Percentiles rank a stretch among this genome's conserved stretches.
Evolutionary conservation across 306 rosid species (phyloP).

Genomic region (Ceratonia siliqua): DNA sequence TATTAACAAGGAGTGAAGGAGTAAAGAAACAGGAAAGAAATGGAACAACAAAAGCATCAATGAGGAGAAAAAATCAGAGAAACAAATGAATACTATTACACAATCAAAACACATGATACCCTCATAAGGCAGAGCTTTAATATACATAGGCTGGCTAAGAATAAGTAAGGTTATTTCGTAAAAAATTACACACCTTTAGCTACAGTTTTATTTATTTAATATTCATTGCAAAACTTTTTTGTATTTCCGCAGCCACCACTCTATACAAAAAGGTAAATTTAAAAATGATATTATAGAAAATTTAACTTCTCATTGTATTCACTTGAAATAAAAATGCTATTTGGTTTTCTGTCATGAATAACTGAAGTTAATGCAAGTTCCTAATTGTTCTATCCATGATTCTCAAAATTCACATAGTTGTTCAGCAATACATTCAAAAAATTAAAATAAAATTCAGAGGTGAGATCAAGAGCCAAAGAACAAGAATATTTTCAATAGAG

Average conservation of each 20-base stretch:
- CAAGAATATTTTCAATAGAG: conserved; percentile 5
- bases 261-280: too few species aligned
- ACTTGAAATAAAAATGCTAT: conserved; percentile 3
- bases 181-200: not conserved
- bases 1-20: conserved; percentile 5
- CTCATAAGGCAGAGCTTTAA: conserved; percentile 24
- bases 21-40: conserved; percentile 3
- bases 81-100: conserved; percentile 11
- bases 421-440: conserved; percentile 12
- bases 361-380: conserved; percentile 29
- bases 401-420: conserved; percentile 11
- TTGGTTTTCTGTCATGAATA: conserved; percentile 8
- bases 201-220: conserved; percentile 7
- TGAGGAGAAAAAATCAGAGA: conserved; percentile 13
- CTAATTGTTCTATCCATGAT: not conserved
- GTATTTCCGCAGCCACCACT: not conserved
- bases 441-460: not conserved
- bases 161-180: conserved; percentile 20
- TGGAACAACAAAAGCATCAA: not conserved
- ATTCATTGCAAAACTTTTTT: conserved; percentile 2
- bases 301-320: not conserved
- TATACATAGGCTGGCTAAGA: not conserved
- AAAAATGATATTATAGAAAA: too few species aligned
- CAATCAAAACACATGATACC: conserved; percentile 24
- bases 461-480: not conserved